phyloP scores from a whole-genome alignment of 345 rosid species.

The Citrus hindsii region DNA sequence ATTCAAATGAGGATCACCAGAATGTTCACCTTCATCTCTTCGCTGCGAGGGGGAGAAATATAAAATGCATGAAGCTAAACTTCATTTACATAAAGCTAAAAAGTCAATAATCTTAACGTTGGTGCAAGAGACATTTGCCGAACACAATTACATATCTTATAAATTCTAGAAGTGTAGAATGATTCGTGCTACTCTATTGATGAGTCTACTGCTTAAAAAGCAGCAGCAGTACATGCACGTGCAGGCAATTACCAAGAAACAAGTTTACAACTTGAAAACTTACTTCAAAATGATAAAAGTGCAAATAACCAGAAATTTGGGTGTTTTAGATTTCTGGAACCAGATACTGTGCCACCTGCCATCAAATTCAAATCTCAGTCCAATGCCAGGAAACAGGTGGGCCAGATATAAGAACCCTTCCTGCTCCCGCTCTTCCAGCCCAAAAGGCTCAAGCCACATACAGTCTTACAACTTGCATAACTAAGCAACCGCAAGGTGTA shows the following conservation, averaged over 20 bases:
- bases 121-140: not conserved
- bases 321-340: not conserved
- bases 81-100: not conserved
- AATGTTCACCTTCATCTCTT: constrained; percentile 27
- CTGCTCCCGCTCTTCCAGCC: not conserved
- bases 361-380: not conserved
- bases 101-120: not conserved
- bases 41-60: constrained; percentile 16
- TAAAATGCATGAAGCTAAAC: not conserved
- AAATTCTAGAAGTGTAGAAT: not conserved
- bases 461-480: not conserved
- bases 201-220: not conserved
- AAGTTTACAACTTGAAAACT: not conserved
- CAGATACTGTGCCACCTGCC: not conserved
- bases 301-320: not conserved
- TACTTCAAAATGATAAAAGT: not conserved
- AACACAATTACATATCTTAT: not conserved
- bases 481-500: not conserved
- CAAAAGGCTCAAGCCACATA: not conserved
- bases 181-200: not conserved
- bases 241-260: not conserved
- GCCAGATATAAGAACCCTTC: not conserved
- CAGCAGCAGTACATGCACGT: not conserved
- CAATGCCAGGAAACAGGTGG: not conserved
- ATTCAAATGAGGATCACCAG: constrained; percentile 15